Percentiles rank a stretch among this genome's conserved stretches.
phyloP scores from a whole-genome alignment of 2,329 filamentous ascomycete species.

The Nakataea oryzae region DNA sequence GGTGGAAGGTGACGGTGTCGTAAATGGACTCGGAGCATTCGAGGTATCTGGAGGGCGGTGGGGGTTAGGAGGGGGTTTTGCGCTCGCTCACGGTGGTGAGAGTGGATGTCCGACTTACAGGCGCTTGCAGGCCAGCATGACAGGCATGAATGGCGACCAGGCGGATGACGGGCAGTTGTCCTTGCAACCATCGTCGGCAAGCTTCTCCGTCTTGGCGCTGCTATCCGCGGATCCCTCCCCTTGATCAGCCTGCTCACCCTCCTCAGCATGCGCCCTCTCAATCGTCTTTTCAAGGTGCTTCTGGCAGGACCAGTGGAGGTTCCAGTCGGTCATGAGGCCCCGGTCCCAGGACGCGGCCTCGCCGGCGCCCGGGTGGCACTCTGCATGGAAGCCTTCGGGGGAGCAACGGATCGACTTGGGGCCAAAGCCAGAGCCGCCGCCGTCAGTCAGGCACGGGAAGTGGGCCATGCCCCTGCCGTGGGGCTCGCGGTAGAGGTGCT shows the following conservation, averaged over 20 bases:
- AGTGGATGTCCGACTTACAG: slow-evolving; percentile 10
- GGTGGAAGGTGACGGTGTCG: slow-evolving; percentile 15
- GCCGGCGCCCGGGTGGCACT: neutral
- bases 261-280: neutral
- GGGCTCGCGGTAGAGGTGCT: slow-evolving; percentile 11
- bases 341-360: slow-evolving; percentile 6
- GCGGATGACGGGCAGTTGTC: neutral
- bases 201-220: neutral
- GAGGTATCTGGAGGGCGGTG: slow-evolving; percentile 11
- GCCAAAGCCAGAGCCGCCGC: neutral
- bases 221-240: too few relatives aligned
- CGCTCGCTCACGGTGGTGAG: neutral
- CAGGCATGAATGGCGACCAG: slow-evolving; percentile 8
- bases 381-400: neutral
- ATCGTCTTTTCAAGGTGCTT: slow-evolving; percentile 1
- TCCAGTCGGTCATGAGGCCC: slow-evolving; percentile 12
- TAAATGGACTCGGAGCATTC: slow-evolving; percentile 16
- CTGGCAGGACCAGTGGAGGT: slow-evolving; percentile 9
- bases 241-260: neutral
- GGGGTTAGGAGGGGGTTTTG: neutral
- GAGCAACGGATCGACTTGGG: neutral
- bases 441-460: neutral
- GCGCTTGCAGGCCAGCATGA: slow-evolving; percentile 15
- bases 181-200: neutral
- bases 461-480: slow-evolving; percentile 3